phyloP scores from a whole-genome alignment of 2,329 filamentous ascomycete species.

The Fusarium abutilonis region DNA sequence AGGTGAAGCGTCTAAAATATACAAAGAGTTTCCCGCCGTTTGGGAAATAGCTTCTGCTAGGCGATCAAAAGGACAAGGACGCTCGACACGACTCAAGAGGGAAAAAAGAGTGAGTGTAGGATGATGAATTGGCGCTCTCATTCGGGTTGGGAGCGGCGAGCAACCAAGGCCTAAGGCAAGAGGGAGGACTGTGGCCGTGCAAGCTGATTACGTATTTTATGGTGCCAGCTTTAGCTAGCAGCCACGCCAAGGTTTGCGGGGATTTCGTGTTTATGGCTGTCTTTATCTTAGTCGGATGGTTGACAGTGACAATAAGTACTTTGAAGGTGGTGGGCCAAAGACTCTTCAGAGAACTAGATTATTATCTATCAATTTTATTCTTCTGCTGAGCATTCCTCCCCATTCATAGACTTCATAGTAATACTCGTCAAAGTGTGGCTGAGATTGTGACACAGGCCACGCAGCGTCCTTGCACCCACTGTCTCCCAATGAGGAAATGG shows the following conservation, averaged over 20 bases:
- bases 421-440: constrained; percentile 25
- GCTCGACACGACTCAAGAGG: constrained; percentile 27
- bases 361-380: no score
- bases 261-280: constrained; percentile 8
- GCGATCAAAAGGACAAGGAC: constrained; percentile 18
- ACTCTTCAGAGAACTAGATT: no score
- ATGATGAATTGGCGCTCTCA: constrained; percentile 38
- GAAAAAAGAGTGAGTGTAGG: constrained; percentile 27
- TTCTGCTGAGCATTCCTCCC: no score
- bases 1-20: constrained; percentile 12
- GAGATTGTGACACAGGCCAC: constrained; percentile 14
- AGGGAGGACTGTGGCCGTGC: constrained; percentile 31
- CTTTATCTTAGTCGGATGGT: neutral
- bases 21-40: constrained; percentile 3
- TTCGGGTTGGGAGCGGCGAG: constrained; percentile 32
- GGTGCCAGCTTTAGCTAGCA: constrained; percentile 31
- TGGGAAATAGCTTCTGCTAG: constrained; percentile 6
- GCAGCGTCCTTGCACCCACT: constrained; percentile 12
- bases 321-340: no score
- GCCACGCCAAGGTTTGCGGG: constrained; percentile 35
- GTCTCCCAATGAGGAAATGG: constrained; percentile 7
- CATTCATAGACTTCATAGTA: no score
- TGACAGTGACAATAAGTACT: neutral
- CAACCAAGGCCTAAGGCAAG: constrained; percentile 31
- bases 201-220: constrained; percentile 37